Evolutionary conservation across 2,329 filamentous ascomycete genomes (phyloP).

Genomic region (Sporothrix curviconia): DNA sequence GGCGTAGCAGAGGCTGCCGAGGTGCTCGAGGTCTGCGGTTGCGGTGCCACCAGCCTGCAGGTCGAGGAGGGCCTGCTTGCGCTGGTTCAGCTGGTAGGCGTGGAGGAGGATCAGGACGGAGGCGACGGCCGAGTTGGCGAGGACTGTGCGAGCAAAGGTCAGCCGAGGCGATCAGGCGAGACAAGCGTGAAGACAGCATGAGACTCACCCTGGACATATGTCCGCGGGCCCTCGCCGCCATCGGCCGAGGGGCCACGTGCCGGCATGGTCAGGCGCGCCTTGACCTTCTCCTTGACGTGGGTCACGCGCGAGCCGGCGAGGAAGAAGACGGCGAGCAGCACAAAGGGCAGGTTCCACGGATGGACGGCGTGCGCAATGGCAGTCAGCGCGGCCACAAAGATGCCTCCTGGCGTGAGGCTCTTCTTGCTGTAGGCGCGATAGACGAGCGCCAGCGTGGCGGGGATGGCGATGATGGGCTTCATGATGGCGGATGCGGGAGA

Average conservation of each 20-base stretch:
- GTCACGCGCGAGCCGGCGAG: conserved; percentile 76
- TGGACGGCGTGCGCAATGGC: conserved; percentile 80
- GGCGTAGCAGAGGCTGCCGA: conserved; percentile 47
- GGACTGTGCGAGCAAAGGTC: conserved; percentile 53
- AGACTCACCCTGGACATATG: conserved; percentile 74
- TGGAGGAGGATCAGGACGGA: conserved; percentile 57
- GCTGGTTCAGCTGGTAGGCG: conserved; percentile 50
- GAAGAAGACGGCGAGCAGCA: conserved; percentile 77
- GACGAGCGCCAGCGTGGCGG: conserved; percentile 53
- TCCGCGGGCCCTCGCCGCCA: conserved; percentile 76
- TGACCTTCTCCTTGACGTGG: conserved; percentile 71
- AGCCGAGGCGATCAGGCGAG: too few relatives aligned
- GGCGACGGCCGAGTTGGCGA: conserved; percentile 80
- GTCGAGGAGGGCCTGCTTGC: conserved; percentile 35
- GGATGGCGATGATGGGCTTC: conserved; percentile 52
- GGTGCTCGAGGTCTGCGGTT: conserved; percentile 17
- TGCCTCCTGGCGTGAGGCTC: conserved; percentile 70
- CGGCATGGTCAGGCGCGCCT: conserved; percentile 72
- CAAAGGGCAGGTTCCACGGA: conserved; percentile 89
- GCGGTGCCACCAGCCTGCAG: conserved; percentile 23
- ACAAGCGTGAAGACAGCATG: too few relatives aligned
- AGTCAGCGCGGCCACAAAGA: conserved; percentile 65
- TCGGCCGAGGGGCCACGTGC: conserved; percentile 54
- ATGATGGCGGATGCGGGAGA: conserved; percentile 31
- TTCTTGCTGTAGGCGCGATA: conserved; percentile 64